phyloP scores from a whole-genome alignment of 2,329 filamentous ascomycete genomes.

The Hypoxylon sp. region DNA sequence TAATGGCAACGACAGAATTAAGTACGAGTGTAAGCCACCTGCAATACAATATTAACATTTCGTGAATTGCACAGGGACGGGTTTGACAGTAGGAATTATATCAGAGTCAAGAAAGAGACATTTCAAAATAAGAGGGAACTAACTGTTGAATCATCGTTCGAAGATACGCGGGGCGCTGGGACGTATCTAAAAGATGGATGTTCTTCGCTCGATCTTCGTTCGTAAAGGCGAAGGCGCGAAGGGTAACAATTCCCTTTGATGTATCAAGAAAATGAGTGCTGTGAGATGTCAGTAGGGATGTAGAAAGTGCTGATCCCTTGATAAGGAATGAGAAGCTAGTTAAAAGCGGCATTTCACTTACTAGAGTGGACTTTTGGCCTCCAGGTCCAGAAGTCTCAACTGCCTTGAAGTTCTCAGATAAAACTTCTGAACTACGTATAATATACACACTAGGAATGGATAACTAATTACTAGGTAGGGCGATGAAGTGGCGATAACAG shows the following conservation, averaged over 20 bases:
- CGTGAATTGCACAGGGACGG: background rate
- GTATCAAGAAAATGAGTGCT: slow-evolving; percentile 64
- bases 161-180: slow-evolving; percentile 67
- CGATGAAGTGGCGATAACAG: slow-evolving; percentile 58
- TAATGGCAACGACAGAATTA: slow-evolving; percentile 44
- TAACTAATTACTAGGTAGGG: slow-evolving; percentile 61
- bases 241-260: slow-evolving; percentile 62
- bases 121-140: slow-evolving; percentile 6
- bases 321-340: background rate
- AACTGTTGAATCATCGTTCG: slow-evolving; percentile 63
- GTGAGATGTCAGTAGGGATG: slow-evolving; percentile 2
- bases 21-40: slow-evolving; percentile 48
- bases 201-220: slow-evolving; percentile 60
- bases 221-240: slow-evolving; percentile 66
- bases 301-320: too few species aligned
- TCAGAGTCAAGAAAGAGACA: background rate
- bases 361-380: slow-evolving; percentile 65
- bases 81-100: background rate
- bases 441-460: slow-evolving; percentile 57
- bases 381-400: slow-evolving; percentile 65
- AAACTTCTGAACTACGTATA: slow-evolving; percentile 63
- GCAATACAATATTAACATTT: slow-evolving; percentile 13
- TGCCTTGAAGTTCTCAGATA: slow-evolving; percentile 69
- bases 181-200: slow-evolving; percentile 61
- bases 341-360: slow-evolving; percentile 48